These are phyloP conservation scores for Agrostemma githago DNA, from an alignment of 148 eudicot species.

Conservation along the genomic window DNA sequence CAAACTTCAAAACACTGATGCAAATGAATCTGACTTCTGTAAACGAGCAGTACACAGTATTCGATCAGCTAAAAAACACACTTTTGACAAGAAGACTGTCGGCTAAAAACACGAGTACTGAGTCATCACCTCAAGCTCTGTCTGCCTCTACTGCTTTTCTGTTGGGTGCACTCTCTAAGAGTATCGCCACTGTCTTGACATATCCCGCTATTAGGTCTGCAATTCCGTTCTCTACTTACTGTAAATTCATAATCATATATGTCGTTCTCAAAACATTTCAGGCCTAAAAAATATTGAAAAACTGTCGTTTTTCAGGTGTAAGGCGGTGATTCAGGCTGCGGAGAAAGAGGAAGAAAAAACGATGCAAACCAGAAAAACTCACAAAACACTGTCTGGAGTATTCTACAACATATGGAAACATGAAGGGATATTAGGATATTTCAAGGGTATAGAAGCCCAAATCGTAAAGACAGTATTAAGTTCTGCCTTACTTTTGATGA, in stretches of 20 bases:
- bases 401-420: slow-evolving; percentile 59
- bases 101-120: slow-evolving; percentile 30
- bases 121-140: slow-evolving; percentile 55
- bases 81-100: slow-evolving; percentile 37
- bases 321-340: slow-evolving; percentile 84
- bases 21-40: slow-evolving; percentile 12
- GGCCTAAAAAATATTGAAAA: too few relatives aligned
- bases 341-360: slow-evolving; percentile 44
- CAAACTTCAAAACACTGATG: neutral
- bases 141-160: slow-evolving; percentile 83
- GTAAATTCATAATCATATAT: too few relatives aligned
- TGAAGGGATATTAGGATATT: slow-evolving; percentile 78
- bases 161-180: slow-evolving; percentile 87
- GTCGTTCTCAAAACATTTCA: neutral
- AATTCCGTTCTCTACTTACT: neutral
- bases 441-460: slow-evolving; percentile 83
- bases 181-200: slow-evolving; percentile 80
- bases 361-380: slow-evolving; percentile 30
- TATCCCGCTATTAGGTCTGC: slow-evolving; percentile 87
- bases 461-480: slow-evolving; percentile 88
- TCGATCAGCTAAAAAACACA: slow-evolving; percentile 83
- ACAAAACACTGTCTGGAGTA: slow-evolving; percentile 53
- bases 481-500: slow-evolving; percentile 90
- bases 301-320: slow-evolving; percentile 48
- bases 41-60: slow-evolving; percentile 65